Conservation (phyloP, 352 stramenopile genomes). For the Pythium sp. region DNA sequence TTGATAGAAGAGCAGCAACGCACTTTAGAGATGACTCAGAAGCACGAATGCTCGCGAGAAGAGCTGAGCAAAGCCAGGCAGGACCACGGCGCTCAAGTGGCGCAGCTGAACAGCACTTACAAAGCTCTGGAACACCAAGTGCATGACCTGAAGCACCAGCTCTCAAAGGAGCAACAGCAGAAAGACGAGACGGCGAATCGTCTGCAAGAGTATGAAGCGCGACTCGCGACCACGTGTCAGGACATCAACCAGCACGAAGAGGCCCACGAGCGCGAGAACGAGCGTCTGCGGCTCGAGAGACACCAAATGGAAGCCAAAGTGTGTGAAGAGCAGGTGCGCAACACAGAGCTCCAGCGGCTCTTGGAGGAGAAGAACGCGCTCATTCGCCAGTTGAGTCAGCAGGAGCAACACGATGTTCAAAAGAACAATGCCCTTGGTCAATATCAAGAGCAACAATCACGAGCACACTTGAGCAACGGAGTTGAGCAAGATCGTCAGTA, state of each 20-base stretch:
- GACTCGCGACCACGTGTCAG: conserved; percentile 63
- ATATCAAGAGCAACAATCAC: neutral
- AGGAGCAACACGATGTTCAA: conserved; percentile 12
- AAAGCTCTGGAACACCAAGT: conserved; percentile 34
- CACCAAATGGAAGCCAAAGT: conserved; percentile 30
- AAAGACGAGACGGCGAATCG: conserved; percentile 63
- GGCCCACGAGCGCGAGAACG: conserved; percentile 53
- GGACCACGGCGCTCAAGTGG: conserved; percentile 22
- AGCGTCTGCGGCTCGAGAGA: conserved; percentile 37
- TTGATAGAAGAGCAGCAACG: conserved; percentile 23
- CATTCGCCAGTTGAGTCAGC: conserved; percentile 43
- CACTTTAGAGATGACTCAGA: conserved; percentile 10
- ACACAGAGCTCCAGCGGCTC: conserved; percentile 46
- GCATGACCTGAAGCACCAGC: conserved; percentile 24
- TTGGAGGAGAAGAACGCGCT: conserved; percentile 71
- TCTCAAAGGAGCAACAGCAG: conserved; percentile 47
- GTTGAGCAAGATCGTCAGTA: neutral
- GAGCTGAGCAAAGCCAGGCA: conserved; percentile 17
- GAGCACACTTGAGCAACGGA: neutral
- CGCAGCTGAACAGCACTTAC: conserved; percentile 9
- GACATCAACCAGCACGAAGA: conserved; percentile 73
- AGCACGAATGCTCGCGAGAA: conserved; percentile 16
- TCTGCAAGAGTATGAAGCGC: conserved; percentile 70
- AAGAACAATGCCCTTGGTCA: neutral
- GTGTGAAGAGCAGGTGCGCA: conserved; percentile 54